Conservation (phyloP, 768 basidiomycete genomes). For the Hirschioporus abietinus region DNA sequence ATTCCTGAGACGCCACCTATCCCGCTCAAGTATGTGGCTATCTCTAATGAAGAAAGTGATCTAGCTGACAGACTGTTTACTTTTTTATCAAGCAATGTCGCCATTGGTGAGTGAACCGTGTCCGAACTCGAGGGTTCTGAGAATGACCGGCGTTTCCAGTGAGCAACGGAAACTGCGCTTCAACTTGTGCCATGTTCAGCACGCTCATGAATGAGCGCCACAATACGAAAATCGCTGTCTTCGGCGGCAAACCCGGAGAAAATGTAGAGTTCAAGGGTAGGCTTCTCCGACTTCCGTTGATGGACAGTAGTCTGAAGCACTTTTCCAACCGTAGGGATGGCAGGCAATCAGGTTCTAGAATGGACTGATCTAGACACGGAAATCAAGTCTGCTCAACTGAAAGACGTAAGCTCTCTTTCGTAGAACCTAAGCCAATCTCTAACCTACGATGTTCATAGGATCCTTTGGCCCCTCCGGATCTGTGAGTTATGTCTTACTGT, state of each 20-base stretch:
- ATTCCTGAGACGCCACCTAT: slow-evolving; percentile 45
- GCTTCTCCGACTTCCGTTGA: slow-evolving; percentile 8
- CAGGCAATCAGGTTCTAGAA: slow-evolving; percentile 27
- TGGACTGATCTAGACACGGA: slow-evolving; percentile 26
- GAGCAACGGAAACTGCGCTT: slow-evolving; percentile 38
- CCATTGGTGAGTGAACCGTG: slow-evolving; percentile 16
- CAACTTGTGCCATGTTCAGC: slow-evolving; percentile 59
- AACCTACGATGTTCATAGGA: slow-evolving; percentile 8
- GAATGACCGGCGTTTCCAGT: not conserved
- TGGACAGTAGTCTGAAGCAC: not conserved
- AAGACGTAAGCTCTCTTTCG: slow-evolving; percentile 21
- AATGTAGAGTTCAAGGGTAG: slow-evolving; percentile 34
- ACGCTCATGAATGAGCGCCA: slow-evolving; percentile 57
- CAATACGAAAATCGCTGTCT: slow-evolving; percentile 45
- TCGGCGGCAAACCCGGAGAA: slow-evolving; percentile 52
- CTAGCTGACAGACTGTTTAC: not conserved
- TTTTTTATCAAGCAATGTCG: slow-evolving; percentile 17
- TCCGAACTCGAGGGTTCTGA: not conserved
- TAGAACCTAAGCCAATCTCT: not conserved
- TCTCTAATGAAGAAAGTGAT: too few species aligned
- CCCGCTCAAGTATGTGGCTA: slow-evolving; percentile 29
- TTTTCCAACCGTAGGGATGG: slow-evolving; percentile 22
- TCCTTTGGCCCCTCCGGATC: slow-evolving; percentile 15
- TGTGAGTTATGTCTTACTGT: slow-evolving; percentile 29
- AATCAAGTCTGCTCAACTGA: slow-evolving; percentile 27